Evolutionary conservation across 176 grass and related monocot genomes (phyloP).

Genomic region (Aegilops umbellulata): DNA sequence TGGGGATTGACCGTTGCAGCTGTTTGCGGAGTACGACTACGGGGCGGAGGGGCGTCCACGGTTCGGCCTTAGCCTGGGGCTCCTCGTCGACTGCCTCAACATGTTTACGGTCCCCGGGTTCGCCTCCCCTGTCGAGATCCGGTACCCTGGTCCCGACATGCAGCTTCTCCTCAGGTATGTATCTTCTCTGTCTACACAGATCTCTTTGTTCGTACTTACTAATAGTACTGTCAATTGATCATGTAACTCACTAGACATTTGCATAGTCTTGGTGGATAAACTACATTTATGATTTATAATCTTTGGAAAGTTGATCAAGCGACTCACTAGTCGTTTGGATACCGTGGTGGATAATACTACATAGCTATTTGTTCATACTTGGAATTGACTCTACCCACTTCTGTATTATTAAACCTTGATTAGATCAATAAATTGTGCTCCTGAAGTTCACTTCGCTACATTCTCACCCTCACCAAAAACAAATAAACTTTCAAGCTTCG

Average conservation of each 20-base stretch:
- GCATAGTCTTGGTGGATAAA: neutral
- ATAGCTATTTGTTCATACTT: neutral
- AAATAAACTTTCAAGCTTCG: neutral
- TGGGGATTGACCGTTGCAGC: conserved; percentile 23
- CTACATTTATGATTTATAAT: neutral
- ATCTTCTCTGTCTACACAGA: neutral
- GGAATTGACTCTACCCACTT: no score
- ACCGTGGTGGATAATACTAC: neutral
- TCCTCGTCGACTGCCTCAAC: conserved; percentile 80
- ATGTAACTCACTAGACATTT: neutral
- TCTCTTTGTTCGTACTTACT: neutral
- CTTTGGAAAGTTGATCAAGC: neutral
- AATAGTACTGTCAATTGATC: neutral
- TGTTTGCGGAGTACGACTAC: conserved; percentile 80
- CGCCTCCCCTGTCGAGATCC: conserved; percentile 63
- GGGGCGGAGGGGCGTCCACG: conserved; percentile 52
- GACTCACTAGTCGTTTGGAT: neutral
- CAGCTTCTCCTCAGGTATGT: conserved; percentile 83
- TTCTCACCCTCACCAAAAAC: neutral
- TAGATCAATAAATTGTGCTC: no score
- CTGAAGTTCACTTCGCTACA: neutral
- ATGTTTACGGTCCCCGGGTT: conserved; percentile 63
- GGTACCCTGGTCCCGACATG: conserved; percentile 87
- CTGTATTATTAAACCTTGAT: neutral
- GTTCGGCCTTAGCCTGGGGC: conserved; percentile 82